These are phyloP conservation scores for Alternaria triticina DNA, from an alignment of 2,329 filamentous ascomycete species.

Conservation along the genomic window DNA sequence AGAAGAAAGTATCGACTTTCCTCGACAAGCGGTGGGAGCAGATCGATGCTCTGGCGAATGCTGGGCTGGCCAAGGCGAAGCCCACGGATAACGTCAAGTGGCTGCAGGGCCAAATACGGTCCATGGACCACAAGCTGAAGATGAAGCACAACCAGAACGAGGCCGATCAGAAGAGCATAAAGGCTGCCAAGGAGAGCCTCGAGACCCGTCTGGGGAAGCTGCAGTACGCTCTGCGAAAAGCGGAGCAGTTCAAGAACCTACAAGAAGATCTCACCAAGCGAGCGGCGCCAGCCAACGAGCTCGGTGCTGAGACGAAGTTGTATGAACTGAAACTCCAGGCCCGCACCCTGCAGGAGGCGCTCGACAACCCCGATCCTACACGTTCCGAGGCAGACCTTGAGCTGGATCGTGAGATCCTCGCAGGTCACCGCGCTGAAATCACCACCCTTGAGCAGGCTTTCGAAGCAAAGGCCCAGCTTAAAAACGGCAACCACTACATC, in stretches of 20 bases:
- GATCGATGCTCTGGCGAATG: slow-evolving; percentile 29
- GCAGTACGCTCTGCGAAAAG: slow-evolving; percentile 31
- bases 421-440: slow-evolving; percentile 19
- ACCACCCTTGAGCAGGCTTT: slow-evolving; percentile 30
- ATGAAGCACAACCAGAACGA: slow-evolving; percentile 37
- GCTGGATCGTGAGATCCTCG: slow-evolving; percentile 17
- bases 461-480: slow-evolving; percentile 20
- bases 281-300: slow-evolving; percentile 28
- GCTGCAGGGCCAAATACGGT: slow-evolving; percentile 35
- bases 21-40: slow-evolving; percentile 34
- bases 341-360: slow-evolving; percentile 12
- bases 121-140: slow-evolving; percentile 28
- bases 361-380: slow-evolving; percentile 23
- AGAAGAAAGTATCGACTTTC: slow-evolving; percentile 18
- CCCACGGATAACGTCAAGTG: slow-evolving; percentile 29
- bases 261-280: slow-evolving; percentile 19
- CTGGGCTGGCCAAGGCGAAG: slow-evolving; percentile 18
- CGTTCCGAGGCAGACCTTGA: slow-evolving; percentile 16
- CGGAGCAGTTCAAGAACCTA: slow-evolving; percentile 28
- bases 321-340: slow-evolving; percentile 19
- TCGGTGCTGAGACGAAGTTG: slow-evolving; percentile 27
- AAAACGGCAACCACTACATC: slow-evolving; percentile 26
- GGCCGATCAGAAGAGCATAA: slow-evolving; percentile 32
- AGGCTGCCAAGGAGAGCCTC: slow-evolving; percentile 27
- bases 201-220: slow-evolving; percentile 31